A percentile compares a stretch with the other conserved stretches of the same genome.
Conservation (phyloP, 1,284 basidiomycete genomes). For the Cryptococcus sp. region DNA sequence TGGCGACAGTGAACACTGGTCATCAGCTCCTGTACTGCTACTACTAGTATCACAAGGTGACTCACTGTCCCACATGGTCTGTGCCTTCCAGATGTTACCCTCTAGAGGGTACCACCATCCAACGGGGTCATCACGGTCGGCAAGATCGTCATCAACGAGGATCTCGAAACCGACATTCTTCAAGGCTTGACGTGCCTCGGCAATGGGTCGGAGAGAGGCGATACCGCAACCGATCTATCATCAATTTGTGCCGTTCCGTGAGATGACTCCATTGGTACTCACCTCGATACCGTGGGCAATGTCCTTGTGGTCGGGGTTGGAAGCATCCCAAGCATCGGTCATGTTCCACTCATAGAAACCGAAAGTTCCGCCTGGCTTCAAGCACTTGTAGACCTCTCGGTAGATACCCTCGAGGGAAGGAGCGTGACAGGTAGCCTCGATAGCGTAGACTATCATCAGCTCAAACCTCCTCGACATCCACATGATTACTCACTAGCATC, state of each 20-base stretch:
- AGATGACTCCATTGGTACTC: conserved; percentile 5
- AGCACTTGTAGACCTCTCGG: conserved; percentile 84
- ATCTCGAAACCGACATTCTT: conserved; percentile 83
- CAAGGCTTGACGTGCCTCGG: conserved; percentile 70
- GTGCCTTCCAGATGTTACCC: conserved; percentile 85
- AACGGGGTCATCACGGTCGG: conserved; percentile 70
- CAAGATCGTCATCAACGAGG: conserved; percentile 89
- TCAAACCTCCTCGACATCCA: neutral
- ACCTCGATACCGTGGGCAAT: conserved; percentile 83
- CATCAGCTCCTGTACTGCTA: neutral
- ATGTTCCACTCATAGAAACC: conserved; percentile 99
- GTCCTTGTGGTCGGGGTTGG: conserved; percentile 80
- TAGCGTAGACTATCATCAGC: conserved; percentile 75
- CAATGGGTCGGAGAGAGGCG: conserved; percentile 87
- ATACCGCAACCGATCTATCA: conserved; percentile 82
- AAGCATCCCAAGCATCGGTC: conserved; percentile 90
- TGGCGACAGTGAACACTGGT: conserved; percentile 68
- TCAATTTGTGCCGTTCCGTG: neutral
- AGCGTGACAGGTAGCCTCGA: conserved; percentile 96
- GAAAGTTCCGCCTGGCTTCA: conserved; percentile 96
- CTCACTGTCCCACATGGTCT: conserved; percentile 82
- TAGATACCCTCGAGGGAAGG: conserved; percentile 96
- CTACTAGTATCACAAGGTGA: conserved; percentile 1
- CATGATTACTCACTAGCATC: conserved; percentile 70
- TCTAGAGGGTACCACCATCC: conserved; percentile 97